Evolutionary conservation across 2,329 filamentous ascomycete genomes (phyloP).

Genomic region (Calonectria pseudoturangicola): DNA sequence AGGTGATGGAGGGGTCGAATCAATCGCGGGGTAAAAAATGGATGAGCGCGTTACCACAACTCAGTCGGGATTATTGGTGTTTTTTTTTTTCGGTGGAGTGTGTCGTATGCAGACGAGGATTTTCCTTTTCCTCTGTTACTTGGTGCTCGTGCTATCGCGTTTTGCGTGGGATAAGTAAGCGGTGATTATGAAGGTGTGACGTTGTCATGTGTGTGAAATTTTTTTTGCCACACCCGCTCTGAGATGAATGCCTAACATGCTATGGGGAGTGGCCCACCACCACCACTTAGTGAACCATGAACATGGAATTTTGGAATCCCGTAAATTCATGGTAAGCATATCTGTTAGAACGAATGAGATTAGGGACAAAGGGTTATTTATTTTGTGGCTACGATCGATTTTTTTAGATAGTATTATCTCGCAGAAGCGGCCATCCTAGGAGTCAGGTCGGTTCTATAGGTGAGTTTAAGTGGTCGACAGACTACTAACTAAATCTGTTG

Average conservation of each 20-base stretch:
- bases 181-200: constrained; percentile 34
- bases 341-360: no score
- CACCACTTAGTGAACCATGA: neutral
- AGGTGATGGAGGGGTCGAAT: constrained; percentile 31
- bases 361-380: no score
- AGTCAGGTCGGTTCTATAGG: no score
- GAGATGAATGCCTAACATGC: neutral
- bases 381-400: no score
- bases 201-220: constrained; percentile 41
- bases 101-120: neutral
- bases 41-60: neutral
- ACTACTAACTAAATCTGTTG: neutral
- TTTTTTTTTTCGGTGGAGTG: no score
- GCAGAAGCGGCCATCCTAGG: no score
- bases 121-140: neutral
- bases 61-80: neutral
- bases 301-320: neutral
- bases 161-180: neutral
- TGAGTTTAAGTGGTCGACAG: no score
- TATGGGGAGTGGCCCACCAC: neutral
- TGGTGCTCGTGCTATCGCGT: neutral
- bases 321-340: no score
- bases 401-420: no score
- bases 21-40: neutral
- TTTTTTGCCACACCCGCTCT: constrained; percentile 43